phyloP scores from a whole-genome alignment of 2,329 filamentous ascomycete species.

The Venturia pyrina region DNA sequence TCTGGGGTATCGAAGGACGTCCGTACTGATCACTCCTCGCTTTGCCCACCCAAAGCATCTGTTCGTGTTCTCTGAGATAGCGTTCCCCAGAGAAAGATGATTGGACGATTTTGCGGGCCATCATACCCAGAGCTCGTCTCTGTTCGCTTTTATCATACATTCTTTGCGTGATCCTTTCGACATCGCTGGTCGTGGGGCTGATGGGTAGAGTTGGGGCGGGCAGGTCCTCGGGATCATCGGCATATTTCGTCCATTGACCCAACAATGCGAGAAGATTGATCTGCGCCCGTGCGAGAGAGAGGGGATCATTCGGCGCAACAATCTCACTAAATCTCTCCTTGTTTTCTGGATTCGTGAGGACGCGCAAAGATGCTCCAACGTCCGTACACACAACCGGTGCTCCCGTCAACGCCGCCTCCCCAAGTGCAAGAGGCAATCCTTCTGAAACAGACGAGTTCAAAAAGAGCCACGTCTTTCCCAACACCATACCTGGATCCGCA shows the following conservation, averaged over 20 bases:
- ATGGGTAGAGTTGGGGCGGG: slow-evolving; percentile 36
- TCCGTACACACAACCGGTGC: slow-evolving; percentile 48
- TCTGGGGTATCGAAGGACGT: not conserved
- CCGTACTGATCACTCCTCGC: slow-evolving; percentile 14
- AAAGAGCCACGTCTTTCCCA: slow-evolving; percentile 33
- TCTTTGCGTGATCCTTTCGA: slow-evolving; percentile 42
- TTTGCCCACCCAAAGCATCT: slow-evolving; percentile 34
- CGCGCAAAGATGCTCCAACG: slow-evolving; percentile 45
- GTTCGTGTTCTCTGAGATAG: slow-evolving; percentile 52
- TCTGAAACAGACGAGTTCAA: slow-evolving; percentile 49
- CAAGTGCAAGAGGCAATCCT: slow-evolving; percentile 46
- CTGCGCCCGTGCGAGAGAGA: slow-evolving; percentile 50
- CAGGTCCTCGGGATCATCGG: slow-evolving; percentile 37
- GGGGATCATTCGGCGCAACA: slow-evolving; percentile 54
- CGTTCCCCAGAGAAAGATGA: slow-evolving; percentile 50
- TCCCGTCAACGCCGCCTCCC: slow-evolving; percentile 47
- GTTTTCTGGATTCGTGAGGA: slow-evolving; percentile 43
- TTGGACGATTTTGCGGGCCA: slow-evolving; percentile 47
- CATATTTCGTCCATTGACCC: slow-evolving; percentile 51
- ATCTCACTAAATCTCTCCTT: slow-evolving; percentile 48
- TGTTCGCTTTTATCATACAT: slow-evolving; percentile 52
- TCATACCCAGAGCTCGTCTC: slow-evolving; percentile 48
- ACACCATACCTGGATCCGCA: slow-evolving; percentile 41
- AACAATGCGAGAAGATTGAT: slow-evolving; percentile 52
- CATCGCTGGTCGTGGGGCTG: slow-evolving; percentile 39